Percentiles rank a stretch among this genome's conserved stretches.
Evolutionary conservation across 1,284 basidiomycete genomes (phyloP).

Genomic region (Tilletia horrida): DNA sequence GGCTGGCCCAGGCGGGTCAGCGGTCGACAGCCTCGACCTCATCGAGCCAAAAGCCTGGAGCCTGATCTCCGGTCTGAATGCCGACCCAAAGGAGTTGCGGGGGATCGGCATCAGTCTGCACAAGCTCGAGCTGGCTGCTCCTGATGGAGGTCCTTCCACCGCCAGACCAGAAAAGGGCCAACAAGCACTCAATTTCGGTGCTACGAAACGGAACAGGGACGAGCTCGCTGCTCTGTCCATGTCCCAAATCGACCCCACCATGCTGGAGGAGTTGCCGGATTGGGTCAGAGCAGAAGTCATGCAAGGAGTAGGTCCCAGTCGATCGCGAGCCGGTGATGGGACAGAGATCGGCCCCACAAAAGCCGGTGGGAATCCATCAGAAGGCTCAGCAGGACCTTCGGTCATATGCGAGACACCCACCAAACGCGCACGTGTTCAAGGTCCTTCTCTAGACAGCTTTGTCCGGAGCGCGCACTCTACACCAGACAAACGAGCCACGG

Average conservation of each 20-base stretch:
- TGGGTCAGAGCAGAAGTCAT: constrained; percentile 44
- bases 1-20: constrained; percentile 51
- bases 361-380: too few relatives aligned
- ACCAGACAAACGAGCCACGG: too few relatives aligned
- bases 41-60: constrained; percentile 77
- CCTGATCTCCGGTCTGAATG: constrained; percentile 69
- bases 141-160: constrained; percentile 28
- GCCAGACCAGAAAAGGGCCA: constrained; percentile 28
- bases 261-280: constrained; percentile 44
- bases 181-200: constrained; percentile 24
- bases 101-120: constrained; percentile 90
- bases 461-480: too few relatives aligned
- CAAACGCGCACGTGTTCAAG: too few relatives aligned
- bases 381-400: too few relatives aligned
- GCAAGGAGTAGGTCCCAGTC: neutral
- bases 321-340: too few relatives aligned
- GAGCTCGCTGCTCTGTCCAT: constrained; percentile 19
- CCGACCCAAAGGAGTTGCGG: constrained; percentile 81
- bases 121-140: constrained; percentile 63
- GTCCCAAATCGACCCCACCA: constrained; percentile 48
- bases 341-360: too few relatives aligned
- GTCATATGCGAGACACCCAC: too few relatives aligned
- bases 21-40: constrained; percentile 69
- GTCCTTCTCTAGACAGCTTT: too few relatives aligned
- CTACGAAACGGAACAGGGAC: too few relatives aligned